Evolutionary conservation across 768 basidiomycete genomes (phyloP).

Genomic region (Hortiboletus flavorubellus): DNA sequence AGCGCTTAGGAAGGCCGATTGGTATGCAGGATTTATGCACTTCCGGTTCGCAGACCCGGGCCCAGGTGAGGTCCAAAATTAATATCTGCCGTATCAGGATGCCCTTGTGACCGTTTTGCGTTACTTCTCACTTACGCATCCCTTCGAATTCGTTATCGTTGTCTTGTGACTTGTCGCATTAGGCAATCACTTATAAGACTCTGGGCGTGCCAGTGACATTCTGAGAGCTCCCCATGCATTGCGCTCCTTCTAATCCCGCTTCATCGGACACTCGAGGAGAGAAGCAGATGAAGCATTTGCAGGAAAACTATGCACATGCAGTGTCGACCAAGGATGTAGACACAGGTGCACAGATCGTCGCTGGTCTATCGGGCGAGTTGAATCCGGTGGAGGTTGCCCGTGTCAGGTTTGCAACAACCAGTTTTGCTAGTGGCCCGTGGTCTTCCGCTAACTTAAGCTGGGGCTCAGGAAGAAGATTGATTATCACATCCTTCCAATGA

Average conservation of each 20-base stretch:
- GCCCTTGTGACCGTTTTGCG: slow-evolving; percentile 5
- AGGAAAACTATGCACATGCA: slow-evolving; percentile 18
- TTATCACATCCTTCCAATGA: slow-evolving; percentile 61
- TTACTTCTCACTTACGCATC: slow-evolving; percentile 2
- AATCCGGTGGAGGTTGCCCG: slow-evolving; percentile 51
- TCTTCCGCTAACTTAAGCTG: background rate
- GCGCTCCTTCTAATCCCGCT: slow-evolving; percentile 2
- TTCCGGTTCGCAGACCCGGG: no score
- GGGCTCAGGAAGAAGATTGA: slow-evolving; percentile 56
- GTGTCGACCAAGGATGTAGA: slow-evolving; percentile 50
- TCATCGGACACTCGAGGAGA: slow-evolving; percentile 14
- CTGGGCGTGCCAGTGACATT: background rate
- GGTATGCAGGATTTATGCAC: no score
- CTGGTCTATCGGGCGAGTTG: slow-evolving; percentile 41
- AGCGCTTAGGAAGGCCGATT: no score
- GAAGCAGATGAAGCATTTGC: slow-evolving; percentile 3
- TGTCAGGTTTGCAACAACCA: slow-evolving; percentile 40
- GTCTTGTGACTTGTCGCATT: background rate
- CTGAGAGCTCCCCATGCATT: background rate
- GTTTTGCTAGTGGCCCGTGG: no score
- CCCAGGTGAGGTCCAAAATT: no score
- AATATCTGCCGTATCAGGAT: no score
- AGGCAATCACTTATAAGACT: slow-evolving; percentile 5
- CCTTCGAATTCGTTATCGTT: background rate
- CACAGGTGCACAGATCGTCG: slow-evolving; percentile 56